Base-by-base conservation (phyloP, 345 rosid species). In the Camelina laxa region DNA sequence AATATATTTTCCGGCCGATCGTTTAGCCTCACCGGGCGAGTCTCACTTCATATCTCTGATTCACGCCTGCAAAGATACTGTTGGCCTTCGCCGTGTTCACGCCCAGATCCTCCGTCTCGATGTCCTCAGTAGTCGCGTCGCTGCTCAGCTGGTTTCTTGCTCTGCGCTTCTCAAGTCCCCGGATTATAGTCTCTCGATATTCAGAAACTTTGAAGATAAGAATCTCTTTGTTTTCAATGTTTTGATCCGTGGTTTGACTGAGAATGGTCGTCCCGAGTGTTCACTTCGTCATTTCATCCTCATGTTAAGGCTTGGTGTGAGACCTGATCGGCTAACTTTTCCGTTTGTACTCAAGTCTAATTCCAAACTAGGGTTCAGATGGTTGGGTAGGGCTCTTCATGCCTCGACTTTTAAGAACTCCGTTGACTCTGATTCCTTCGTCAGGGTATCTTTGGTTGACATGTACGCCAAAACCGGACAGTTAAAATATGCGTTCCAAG, bases 321-420 rank as follows among this genome's bases (percentile, higher is more conserved):
- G 55, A 51, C 89, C 90, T 3, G 83, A 85, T 69, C 78, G 69
- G 55, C 83, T 89, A 16, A 87, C 89, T 4, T 85, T 75, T 60
- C 88, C 92, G 44, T 89, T 80, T 50, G 84, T 85, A 14, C 80
- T 86, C 13, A 86, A 82, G 57, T 85, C 92, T 7, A 50, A 76
- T 2, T 78, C 83, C 1, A 57, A 51, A 47, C 67, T 80, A 81
- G 50, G 81, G 67, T 73, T 77, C 16, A 20, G 45, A 19, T 36
- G 70, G 82, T 77, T 85, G 51, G 83, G 84, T 72, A 67, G 33
- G 64, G 80, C 73, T 57, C 67, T 89, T 38, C 90, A 89, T 60
- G 71, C 85, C 11, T 73, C 76, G 73, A 48, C 82, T 38, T 19
- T 79, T 56, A 89, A 80, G 75, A 35, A 11, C 57, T 89, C 81